phyloP scores from a whole-genome alignment of 164 flowering plant species.

The Chimonanthus praecox region DNA sequence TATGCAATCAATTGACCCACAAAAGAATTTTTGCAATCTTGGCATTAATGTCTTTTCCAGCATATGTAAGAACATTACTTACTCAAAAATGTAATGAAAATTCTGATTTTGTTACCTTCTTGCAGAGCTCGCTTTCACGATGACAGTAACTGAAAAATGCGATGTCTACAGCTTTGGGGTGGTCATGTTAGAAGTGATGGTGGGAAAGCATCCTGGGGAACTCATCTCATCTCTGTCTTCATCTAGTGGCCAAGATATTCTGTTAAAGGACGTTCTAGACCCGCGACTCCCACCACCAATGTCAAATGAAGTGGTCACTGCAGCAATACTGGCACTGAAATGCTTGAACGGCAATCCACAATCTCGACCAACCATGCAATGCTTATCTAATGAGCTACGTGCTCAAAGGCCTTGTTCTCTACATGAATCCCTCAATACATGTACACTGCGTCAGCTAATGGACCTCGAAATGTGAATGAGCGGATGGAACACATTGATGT shows the following conservation, averaged over 20 bases:
- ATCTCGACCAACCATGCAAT: neutral
- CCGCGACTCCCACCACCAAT: neutral
- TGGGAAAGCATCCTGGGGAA: slow-evolving; percentile 67
- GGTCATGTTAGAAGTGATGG: slow-evolving; percentile 53
- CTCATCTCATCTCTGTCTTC: slow-evolving; percentile 26
- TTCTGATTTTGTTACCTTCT: neutral
- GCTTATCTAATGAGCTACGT: neutral
- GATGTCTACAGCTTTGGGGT: slow-evolving; percentile 76
- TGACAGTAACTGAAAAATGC: slow-evolving; percentile 51
- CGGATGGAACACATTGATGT: no score
- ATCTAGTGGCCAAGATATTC: neutral
- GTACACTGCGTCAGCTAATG: neutral
- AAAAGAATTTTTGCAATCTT: neutral
- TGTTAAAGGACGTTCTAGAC: slow-evolving; percentile 11
- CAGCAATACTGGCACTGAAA: neutral
- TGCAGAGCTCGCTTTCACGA: slow-evolving; percentile 52
- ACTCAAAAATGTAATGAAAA: neutral
- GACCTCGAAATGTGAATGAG: neutral
- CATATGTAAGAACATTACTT: neutral
- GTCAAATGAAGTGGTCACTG: neutral
- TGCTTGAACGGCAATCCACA: neutral
- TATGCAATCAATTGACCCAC: neutral
- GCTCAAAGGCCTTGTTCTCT: neutral
- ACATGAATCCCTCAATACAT: neutral
- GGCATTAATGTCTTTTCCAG: neutral